A percentile compares a stretch with the other conserved stretches of the same genome.
phyloP scores from a whole-genome alignment of 306 rosid genomes.

The Lathyrus oleraceus region DNA sequence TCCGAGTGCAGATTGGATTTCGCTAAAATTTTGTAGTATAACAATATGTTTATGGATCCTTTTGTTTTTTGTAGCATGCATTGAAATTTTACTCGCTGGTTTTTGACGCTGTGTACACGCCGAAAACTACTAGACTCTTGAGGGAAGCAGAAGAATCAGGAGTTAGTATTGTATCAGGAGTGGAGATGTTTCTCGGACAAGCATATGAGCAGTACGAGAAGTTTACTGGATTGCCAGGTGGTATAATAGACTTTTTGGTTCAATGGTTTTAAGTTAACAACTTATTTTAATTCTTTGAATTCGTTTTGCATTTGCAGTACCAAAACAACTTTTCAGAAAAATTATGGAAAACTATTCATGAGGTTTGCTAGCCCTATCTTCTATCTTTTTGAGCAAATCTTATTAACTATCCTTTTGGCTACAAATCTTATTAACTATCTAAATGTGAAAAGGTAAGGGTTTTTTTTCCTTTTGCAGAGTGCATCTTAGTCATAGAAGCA shows the following conservation, averaged over 20 bases:
- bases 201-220: slow-evolving; percentile 80
- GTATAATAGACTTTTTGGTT: slow-evolving; percentile 19
- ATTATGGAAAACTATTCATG: slow-evolving; percentile 51
- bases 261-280: slow-evolving; percentile 28
- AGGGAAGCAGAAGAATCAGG: slow-evolving; percentile 87
- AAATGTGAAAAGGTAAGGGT: background rate
- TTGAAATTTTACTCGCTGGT: slow-evolving; percentile 70
- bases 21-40: too few species aligned
- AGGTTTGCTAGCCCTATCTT: slow-evolving; percentile 46
- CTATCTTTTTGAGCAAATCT: too few species aligned
- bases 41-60: background rate
- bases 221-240: slow-evolving; percentile 91
- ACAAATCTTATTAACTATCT: too few species aligned
- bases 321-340: slow-evolving; percentile 68
- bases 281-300: slow-evolving; percentile 27
- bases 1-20: slow-evolving; percentile 17
- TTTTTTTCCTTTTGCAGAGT: background rate
- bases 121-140: slow-evolving; percentile 78
- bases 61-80: slow-evolving; percentile 64
- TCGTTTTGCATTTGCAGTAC: slow-evolving; percentile 60
- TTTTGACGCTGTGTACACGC: slow-evolving; percentile 92
- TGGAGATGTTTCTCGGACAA: slow-evolving; percentile 96
- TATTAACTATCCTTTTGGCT: too few species aligned
- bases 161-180: slow-evolving; percentile 66
- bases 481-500: background rate